phyloP scores from a whole-genome alignment of 108 stramenopile genomes.

The Stephanodiscus triporus region DNA sequence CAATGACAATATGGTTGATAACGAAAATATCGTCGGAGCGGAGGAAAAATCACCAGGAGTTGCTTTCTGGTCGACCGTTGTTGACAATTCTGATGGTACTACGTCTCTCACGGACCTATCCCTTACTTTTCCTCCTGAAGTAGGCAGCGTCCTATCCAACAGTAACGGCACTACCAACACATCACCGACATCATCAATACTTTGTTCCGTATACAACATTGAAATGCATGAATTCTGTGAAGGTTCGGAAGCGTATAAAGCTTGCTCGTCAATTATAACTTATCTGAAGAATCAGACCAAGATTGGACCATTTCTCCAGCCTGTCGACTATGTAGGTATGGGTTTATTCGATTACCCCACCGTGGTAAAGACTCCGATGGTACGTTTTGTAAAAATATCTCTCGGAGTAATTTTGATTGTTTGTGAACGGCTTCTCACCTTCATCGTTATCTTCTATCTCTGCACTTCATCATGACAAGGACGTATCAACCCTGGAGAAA shows the following conservation, averaged over 20 bases:
- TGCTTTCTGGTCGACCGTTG: conserved; percentile 74
- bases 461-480: neutral
- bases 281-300: conserved; percentile 60
- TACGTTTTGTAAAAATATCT: too few relatives aligned
- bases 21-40: conserved; percentile 19
- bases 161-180: too few relatives aligned
- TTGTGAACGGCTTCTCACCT: too few relatives aligned
- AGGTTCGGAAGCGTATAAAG: conserved; percentile 66
- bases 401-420: too few relatives aligned
- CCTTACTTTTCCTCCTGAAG: too few relatives aligned
- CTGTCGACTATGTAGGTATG: conserved; percentile 72
- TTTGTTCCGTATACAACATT: conserved; percentile 48
- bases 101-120: conserved; percentile 40
- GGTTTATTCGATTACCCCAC: conserved; percentile 72
- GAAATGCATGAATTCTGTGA: conserved; percentile 73
- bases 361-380: conserved; percentile 94
- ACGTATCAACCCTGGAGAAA: conserved; percentile 82
- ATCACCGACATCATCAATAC: conserved; percentile 6
- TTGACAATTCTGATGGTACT: conserved; percentile 35
- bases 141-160: too few relatives aligned
- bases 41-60: conserved; percentile 43
- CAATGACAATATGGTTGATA: neutral
- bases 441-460: too few relatives aligned
- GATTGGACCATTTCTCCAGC: conserved; percentile 70
- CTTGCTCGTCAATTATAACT: conserved; percentile 60